Evolutionary conservation across 1,284 basidiomycete species (phyloP).

Genomic region (Somion occarium): DNA sequence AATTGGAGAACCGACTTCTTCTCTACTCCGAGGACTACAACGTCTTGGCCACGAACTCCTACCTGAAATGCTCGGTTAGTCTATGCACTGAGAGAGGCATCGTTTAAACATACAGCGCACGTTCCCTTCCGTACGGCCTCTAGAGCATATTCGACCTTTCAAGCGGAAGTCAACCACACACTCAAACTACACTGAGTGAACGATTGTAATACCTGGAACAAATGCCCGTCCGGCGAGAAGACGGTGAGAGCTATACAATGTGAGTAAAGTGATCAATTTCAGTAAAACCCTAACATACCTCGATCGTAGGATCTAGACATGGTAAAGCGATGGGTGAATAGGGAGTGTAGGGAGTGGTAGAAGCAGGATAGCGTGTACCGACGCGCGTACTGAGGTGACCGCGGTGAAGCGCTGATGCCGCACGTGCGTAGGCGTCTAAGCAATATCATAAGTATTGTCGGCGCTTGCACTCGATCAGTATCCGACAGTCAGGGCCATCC

Average conservation of each 20-base stretch:
- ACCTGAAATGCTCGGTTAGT: conserved; percentile 51
- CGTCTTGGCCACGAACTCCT: conserved; percentile 91
- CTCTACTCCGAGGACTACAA: conserved; percentile 97
- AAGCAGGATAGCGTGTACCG: conserved; percentile 16
- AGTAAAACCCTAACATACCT: conserved; percentile 37
- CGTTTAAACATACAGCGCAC: conserved; percentile 73
- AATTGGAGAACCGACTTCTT: conserved; percentile 98
- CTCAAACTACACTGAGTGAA: conserved; percentile 20
- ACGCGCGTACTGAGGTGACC: conserved; percentile 49
- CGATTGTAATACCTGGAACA: conserved; percentile 68
- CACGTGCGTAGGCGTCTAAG: too few relatives aligned
- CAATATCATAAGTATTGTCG: too few relatives aligned
- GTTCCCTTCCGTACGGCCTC: conserved; percentile 98
- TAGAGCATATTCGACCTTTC: conserved; percentile 94
- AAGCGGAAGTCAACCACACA: conserved; percentile 17
- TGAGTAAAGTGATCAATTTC: not conserved
- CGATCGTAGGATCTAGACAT: conserved; percentile 82
- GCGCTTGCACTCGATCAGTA: too few relatives aligned
- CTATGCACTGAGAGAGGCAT: not conserved
- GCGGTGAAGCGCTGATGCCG: too few relatives aligned
- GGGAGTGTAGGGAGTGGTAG: not conserved
- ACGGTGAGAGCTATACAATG: conserved; percentile 73
- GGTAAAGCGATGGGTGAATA: conserved; percentile 9
- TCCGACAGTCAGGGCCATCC: too few relatives aligned
- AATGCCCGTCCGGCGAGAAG: conserved; percentile 92